phyloP scores from a whole-genome alignment of 495 filamentous ascomycete genomes.

The Aspergillus olivimuriae region DNA sequence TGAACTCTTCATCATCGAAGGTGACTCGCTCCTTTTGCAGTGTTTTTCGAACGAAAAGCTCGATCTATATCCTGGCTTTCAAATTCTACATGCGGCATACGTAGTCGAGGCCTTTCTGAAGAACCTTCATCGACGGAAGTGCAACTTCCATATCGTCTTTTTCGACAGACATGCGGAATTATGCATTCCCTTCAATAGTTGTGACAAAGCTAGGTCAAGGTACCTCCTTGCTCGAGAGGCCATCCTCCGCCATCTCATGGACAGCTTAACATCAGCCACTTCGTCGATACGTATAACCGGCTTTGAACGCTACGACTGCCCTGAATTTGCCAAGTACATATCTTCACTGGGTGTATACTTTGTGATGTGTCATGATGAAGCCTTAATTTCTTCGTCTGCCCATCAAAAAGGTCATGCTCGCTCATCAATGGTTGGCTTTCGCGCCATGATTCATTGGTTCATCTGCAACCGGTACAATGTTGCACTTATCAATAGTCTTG shows the following conservation, averaged over 20 bases:
- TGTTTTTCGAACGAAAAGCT: slow-evolving; percentile 53
- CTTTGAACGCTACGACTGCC: slow-evolving; percentile 40
- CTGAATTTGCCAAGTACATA: slow-evolving; percentile 49
- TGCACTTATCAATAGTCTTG: slow-evolving; percentile 52
- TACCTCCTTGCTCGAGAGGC: slow-evolving; percentile 55
- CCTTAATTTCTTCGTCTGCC: too few species aligned
- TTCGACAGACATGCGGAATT: slow-evolving; percentile 38
- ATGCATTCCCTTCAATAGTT: slow-evolving; percentile 9
- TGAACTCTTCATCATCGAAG: slow-evolving; percentile 67
- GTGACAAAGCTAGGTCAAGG: slow-evolving; percentile 24
- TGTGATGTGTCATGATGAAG: slow-evolving; percentile 63
- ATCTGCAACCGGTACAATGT: slow-evolving; percentile 46
- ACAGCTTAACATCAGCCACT: slow-evolving; percentile 20
- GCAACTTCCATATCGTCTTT: slow-evolving; percentile 64
- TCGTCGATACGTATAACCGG: slow-evolving; percentile 31
- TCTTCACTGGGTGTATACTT: slow-evolving; percentile 49
- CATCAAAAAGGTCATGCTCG: too few species aligned
- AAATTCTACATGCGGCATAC: slow-evolving; percentile 64
- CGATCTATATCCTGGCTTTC: slow-evolving; percentile 61
- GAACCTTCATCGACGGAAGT: slow-evolving; percentile 53
- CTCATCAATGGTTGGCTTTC: slow-evolving; percentile 23
- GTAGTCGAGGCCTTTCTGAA: slow-evolving; percentile 58
- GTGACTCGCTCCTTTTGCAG: slow-evolving; percentile 61
- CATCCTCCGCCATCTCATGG: slow-evolving; percentile 56
- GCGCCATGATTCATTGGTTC: slow-evolving; percentile 44